Evolutionary conservation across 2,329 filamentous ascomycete genomes (phyloP).

Genomic region (Trichoderma guizhouense): DNA sequence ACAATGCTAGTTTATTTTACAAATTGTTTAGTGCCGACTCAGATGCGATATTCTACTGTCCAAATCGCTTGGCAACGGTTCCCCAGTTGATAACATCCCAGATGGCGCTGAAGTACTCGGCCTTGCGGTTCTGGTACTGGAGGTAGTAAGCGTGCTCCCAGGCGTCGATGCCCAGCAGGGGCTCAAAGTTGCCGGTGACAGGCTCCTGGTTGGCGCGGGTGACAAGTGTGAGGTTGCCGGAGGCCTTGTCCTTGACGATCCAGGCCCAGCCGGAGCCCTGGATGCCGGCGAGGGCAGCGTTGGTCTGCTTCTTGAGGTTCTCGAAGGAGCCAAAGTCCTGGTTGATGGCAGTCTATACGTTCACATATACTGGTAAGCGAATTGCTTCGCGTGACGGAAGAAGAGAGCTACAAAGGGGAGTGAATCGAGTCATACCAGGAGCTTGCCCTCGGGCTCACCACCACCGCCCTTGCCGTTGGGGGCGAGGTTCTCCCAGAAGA

Average conservation of each 20-base stretch:
- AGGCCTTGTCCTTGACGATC: slow-evolving; percentile 70
- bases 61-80: slow-evolving; percentile 74
- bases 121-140: slow-evolving; percentile 96
- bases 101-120: slow-evolving; percentile 88
- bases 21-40: background rate
- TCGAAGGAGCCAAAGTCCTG: slow-evolving; percentile 65
- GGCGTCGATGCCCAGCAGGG: slow-evolving; percentile 84
- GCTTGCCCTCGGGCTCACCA: slow-evolving; percentile 58
- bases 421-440: slow-evolving; percentile 43
- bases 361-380: background rate
- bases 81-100: slow-evolving; percentile 98
- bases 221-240: slow-evolving; percentile 59
- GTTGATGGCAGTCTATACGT: slow-evolving; percentile 52
- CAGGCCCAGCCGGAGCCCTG: slow-evolving; percentile 91
- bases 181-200: slow-evolving; percentile 76
- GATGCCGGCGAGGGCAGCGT: slow-evolving; percentile 65
- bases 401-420: background rate
- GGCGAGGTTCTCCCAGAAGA: slow-evolving; percentile 82
- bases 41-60: slow-evolving; percentile 36
- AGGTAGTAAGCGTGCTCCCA: slow-evolving; percentile 98
- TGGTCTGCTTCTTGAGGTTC: slow-evolving; percentile 64
- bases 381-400: background rate
- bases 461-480: slow-evolving; percentile 61
- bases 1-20: background rate
- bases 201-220: slow-evolving; percentile 87